Evolutionary conservation across 352 stramenopile genomes (phyloP).

Genomic region (Globisporangium alternatum): DNA sequence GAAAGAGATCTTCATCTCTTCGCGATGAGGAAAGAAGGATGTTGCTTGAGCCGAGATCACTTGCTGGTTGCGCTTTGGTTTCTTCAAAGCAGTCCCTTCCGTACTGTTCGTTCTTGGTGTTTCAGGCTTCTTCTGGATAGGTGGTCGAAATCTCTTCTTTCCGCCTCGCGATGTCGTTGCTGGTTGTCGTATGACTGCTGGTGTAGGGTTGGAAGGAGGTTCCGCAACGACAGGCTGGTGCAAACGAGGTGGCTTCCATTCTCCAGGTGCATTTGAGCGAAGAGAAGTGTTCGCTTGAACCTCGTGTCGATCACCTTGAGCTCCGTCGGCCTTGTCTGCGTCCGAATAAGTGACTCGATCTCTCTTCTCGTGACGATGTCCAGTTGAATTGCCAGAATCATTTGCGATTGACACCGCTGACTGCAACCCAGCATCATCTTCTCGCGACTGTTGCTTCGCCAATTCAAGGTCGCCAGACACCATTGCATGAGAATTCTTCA

Average conservation of each 20-base stretch:
- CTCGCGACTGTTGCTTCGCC: neutral
- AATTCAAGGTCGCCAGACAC: neutral
- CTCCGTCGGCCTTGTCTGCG: neutral
- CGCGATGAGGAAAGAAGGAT: conserved; percentile 20
- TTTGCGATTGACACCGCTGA: neutral
- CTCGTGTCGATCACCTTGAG: neutral
- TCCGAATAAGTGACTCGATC: neutral
- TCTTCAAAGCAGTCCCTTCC: conserved; percentile 17
- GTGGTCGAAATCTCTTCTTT: conserved; percentile 38
- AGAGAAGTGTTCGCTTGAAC: neutral
- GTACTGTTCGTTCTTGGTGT: conserved; percentile 4
- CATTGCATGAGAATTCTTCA: neutral
- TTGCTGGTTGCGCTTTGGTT: conserved; percentile 15
- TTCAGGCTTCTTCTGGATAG: conserved; percentile 35
- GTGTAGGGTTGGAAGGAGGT: neutral
- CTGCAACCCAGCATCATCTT: neutral
- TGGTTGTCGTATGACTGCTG: conserved; percentile 5
- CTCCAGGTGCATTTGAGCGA: neutral
- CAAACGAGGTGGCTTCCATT: conserved; percentile 1
- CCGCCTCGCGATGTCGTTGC: conserved; percentile 8
- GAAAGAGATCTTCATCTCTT: conserved; percentile 54
- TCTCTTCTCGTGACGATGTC: neutral
- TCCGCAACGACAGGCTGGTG: neutral
- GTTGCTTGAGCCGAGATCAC: neutral
- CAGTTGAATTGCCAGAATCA: neutral